These are phyloP conservation scores for Fraxinus nigra DNA, from an alignment of 305 asterid genomes.

Conservation along the genomic window DNA sequence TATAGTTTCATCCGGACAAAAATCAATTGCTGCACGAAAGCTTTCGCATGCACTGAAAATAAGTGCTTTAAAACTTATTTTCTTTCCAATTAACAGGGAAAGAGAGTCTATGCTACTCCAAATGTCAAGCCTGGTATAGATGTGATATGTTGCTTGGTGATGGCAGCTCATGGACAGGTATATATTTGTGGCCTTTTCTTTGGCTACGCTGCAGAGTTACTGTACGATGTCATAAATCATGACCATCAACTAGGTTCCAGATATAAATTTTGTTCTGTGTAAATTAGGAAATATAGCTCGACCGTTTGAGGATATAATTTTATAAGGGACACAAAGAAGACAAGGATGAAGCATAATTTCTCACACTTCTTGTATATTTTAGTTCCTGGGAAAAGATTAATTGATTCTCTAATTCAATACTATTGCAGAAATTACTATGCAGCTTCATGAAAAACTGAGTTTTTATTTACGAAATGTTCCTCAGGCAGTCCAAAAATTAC, in stretches of 20 bases:
- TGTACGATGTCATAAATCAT: neutral
- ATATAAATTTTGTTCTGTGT: neutral
- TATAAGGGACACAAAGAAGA: neutral
- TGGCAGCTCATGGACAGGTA: conserved; percentile 72
- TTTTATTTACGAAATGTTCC: conserved; percentile 17
- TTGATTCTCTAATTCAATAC: neutral
- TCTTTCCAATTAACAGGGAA: conserved; percentile 46
- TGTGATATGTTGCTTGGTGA: conserved; percentile 53
- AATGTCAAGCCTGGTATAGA: conserved; percentile 57
- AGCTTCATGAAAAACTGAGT: conserved; percentile 4
- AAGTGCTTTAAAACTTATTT: conserved; percentile 16
- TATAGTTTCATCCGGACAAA: conserved; percentile 18
- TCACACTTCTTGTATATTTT: neutral
- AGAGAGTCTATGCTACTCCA: conserved; percentile 57
- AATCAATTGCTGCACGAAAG: conserved; percentile 1
- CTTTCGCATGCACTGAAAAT: neutral
- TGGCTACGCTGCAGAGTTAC: conserved; percentile 8
- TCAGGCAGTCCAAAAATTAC: conserved; percentile 48
- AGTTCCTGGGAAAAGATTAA: neutral
- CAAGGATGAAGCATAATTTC: neutral
- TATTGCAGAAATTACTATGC: neutral
- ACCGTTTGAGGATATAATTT: neutral
- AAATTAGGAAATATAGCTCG: neutral
- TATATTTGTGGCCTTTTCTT: conserved; percentile 13
- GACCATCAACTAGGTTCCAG: neutral